phyloP scores from a whole-genome alignment of 1,284 basidiomycete species.

The Sphagnurus paluster region DNA sequence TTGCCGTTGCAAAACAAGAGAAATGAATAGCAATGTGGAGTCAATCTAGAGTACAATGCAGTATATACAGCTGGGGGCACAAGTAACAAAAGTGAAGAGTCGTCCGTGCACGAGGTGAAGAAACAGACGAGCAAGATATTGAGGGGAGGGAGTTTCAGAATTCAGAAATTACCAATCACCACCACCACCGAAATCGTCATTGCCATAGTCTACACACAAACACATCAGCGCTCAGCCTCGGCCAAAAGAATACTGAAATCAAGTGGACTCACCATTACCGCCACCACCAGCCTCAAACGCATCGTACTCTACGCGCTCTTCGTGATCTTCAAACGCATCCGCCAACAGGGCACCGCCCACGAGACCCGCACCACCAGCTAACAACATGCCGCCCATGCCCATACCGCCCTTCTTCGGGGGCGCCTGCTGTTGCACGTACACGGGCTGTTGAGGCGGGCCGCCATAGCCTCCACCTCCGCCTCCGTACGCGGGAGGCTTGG shows the following conservation, averaged over 20 bases:
- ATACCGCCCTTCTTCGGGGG: conserved; percentile 41
- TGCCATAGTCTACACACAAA: background rate
- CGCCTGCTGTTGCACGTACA: conserved; percentile 30
- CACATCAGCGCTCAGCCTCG: background rate
- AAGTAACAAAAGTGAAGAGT: no score
- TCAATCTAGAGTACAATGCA: no score
- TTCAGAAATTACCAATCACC: no score
- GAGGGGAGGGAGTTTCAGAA: no score
- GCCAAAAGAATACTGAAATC: background rate
- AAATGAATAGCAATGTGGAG: no score
- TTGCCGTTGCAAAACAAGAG: no score
- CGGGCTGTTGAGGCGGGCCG: conserved; percentile 26
- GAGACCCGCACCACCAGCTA: conserved; percentile 53
- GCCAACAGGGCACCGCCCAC: conserved; percentile 56
- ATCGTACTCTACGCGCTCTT: conserved; percentile 33
- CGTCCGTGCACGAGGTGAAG: no score
- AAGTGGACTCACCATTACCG: background rate
- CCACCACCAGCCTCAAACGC: background rate
- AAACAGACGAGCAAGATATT: no score
- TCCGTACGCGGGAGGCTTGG: no score
- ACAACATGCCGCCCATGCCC: conserved; percentile 42
- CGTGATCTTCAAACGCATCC: conserved; percentile 41
- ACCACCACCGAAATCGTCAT: background rate
- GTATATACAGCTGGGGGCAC: no score
- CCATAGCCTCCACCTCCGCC: conserved; percentile 16